These are phyloP conservation scores for Phytophthora tentaculata DNA, from an alignment of 352 stramenopile genomes.

Conservation along the genomic window DNA sequence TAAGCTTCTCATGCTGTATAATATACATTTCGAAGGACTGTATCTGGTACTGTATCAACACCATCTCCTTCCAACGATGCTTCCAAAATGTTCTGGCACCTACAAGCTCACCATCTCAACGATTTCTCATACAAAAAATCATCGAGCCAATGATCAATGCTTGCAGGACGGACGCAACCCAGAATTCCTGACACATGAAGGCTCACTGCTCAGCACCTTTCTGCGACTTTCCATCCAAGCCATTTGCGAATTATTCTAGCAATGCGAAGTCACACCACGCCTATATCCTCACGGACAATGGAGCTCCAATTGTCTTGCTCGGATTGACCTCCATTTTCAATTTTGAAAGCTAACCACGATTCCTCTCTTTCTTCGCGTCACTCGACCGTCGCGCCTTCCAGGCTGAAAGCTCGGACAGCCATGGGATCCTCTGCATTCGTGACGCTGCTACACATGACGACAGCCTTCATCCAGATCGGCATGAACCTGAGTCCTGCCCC, in stretches of 20 bases:
- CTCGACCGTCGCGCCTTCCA: slow-evolving; percentile 35
- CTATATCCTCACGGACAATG: not conserved
- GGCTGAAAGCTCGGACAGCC: slow-evolving; percentile 29
- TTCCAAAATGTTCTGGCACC: not conserved
- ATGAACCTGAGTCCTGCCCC: slow-evolving; percentile 46
- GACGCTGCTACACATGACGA: slow-evolving; percentile 36
- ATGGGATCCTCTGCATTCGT: slow-evolving; percentile 34
- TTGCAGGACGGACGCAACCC: slow-evolving; percentile 12
- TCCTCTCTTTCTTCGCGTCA: slow-evolving; percentile 12
- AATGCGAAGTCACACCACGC: not conserved
- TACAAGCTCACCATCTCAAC: not conserved
- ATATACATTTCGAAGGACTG: not conserved
- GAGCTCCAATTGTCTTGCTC: not conserved
- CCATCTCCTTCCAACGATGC: not conserved
- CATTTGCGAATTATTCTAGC: slow-evolving; percentile 19
- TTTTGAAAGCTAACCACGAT: slow-evolving; percentile 34
- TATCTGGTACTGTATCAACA: not conserved
- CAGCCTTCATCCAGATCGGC: slow-evolving; percentile 39
- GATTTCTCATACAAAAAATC: slow-evolving; percentile 20
- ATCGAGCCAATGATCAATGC: slow-evolving; percentile 12
- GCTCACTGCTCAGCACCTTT: slow-evolving; percentile 15
- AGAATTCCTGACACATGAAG: slow-evolving; percentile 19
- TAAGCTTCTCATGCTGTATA: too few relatives aligned
- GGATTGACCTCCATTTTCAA: slow-evolving; percentile 30
- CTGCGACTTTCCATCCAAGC: slow-evolving; percentile 22